Percentiles rank a stretch among this genome's conserved stretches.
Evolutionary conservation across 225 moss, liverwort and hornwort genomes (phyloP).

Genomic region (Neckera pumila): DNA sequence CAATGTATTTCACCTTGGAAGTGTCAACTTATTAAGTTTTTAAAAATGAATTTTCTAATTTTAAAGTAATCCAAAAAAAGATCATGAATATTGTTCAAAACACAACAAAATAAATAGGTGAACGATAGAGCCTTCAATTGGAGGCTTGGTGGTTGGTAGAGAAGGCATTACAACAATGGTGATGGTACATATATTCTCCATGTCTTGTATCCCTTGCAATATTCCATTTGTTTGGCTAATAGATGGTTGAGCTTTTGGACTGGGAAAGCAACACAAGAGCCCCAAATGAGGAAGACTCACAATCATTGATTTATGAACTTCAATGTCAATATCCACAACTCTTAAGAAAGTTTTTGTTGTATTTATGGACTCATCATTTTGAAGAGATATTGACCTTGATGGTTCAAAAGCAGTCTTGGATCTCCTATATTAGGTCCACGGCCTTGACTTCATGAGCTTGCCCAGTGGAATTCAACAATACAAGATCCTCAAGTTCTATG

Average conservation of each 20-base stretch:
- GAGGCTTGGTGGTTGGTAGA: no score
- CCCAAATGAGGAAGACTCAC: neutral
- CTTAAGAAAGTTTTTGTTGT: neutral
- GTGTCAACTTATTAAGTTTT: neutral
- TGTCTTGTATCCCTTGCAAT: neutral
- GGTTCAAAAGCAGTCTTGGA: neutral
- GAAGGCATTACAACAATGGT: no score
- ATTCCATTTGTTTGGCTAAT: neutral
- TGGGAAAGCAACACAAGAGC: neutral
- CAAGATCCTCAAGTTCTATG: neutral
- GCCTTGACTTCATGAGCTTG: neutral
- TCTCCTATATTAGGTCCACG: neutral
- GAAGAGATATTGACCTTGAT: neutral
- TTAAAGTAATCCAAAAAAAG: no score
- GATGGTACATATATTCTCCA: no score
- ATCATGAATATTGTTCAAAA: no score
- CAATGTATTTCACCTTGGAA: neutral
- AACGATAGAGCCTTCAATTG: no score
- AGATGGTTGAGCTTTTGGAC: neutral
- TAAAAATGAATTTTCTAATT: no score
- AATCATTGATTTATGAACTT: neutral
- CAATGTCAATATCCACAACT: neutral
- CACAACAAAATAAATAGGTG: no score
- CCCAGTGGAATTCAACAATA: neutral
- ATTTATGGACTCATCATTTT: neutral